These are phyloP conservation scores for Phytophthora tentaculata DNA, from an alignment of 352 stramenopile species.

Conservation along the genomic window DNA sequence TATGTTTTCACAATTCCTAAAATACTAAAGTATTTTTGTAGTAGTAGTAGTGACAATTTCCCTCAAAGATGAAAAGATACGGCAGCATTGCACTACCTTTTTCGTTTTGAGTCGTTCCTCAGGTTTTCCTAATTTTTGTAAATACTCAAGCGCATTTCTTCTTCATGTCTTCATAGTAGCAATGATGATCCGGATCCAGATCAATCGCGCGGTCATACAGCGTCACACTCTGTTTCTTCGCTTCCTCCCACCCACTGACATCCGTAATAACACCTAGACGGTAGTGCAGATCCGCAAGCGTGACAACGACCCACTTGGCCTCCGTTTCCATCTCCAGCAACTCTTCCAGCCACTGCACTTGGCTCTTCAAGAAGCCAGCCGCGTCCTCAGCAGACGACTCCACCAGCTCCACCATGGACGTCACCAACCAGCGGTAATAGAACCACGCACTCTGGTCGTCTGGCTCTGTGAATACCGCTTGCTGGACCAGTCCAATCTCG, in stretches of 20 bases:
- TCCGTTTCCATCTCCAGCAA: conserved; percentile 84
- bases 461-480: conserved; percentile 98
- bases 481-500: conserved; percentile 89
- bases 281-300: conserved; percentile 57
- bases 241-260: conserved; percentile 23
- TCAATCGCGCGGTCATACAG: conserved; percentile 55
- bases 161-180: background rate
- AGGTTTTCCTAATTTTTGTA: too few relatives aligned
- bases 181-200: conserved; percentile 55
- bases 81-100: too few relatives aligned
- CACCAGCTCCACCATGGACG: conserved; percentile 69
- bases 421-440: conserved; percentile 96
- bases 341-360: conserved; percentile 80
- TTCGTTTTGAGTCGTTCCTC: too few relatives aligned
- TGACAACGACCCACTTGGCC: conserved; percentile 79
- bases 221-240: conserved; percentile 49
- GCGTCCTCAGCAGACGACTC: conserved; percentile 48
- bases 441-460: conserved; percentile 99
- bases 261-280: conserved; percentile 40
- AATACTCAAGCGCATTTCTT: background rate
- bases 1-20: too few relatives aligned
- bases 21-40: too few relatives aligned
- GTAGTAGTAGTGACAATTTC: background rate
- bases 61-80: too few relatives aligned
- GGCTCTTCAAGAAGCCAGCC: conserved; percentile 65